Base-by-base conservation (phyloP, 331 rosid species). In the Ulmus americana region DNA sequence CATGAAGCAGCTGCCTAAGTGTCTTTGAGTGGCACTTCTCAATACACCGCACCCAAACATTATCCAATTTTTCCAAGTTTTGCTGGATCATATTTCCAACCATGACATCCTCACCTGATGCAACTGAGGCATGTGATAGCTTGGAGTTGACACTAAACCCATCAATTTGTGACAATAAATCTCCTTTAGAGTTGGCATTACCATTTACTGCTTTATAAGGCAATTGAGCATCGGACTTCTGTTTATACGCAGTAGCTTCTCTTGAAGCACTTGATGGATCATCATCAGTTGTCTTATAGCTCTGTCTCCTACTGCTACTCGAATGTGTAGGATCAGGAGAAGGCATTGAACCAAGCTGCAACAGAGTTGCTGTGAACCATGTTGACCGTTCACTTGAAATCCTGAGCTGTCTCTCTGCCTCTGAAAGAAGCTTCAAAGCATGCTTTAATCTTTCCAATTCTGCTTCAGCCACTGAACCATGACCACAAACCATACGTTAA, bases 381-480 rank as follows among this genome's bases (percentile, higher is more conserved):
- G 99, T 94, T 43, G 97, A 82, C 68, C 99, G 95, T 75, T 90
- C 99, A 60, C 86, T 87, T 63, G 99, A 94, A 79, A 86, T 82
- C 72, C 99, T 84, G 45, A 94, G 80, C 84, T 87, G 99, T 75
- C 90, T 94, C 79, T 87, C 96, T n/a, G 99, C 91, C 83, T 94
- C 97, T 15, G 99, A 85, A 75, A 94, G 99, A 87, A 90, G 95
- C 91, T 80, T 94, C 81, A 90, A 74, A 72, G 99, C 95, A 79
- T 90, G 91, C 82, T 94, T 94, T 63, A 94, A 74, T 61, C 97
- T 87, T 83, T 87, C 95, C 84, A 90, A 51, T 81, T 87, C 99
- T 39, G 90, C 76, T 78, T 87, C 91, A 41, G 80, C 74, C 85
- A 94, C 99, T 94, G 76, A 72, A 82, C 74, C 69, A 81, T 45